A percentile compares a stretch with the other conserved stretches of the same genome.
These are phyloP conservation scores for Eucalyptus shirleyi DNA, from an alignment of 345 rosid genomes.

Conservation along the genomic window DNA sequence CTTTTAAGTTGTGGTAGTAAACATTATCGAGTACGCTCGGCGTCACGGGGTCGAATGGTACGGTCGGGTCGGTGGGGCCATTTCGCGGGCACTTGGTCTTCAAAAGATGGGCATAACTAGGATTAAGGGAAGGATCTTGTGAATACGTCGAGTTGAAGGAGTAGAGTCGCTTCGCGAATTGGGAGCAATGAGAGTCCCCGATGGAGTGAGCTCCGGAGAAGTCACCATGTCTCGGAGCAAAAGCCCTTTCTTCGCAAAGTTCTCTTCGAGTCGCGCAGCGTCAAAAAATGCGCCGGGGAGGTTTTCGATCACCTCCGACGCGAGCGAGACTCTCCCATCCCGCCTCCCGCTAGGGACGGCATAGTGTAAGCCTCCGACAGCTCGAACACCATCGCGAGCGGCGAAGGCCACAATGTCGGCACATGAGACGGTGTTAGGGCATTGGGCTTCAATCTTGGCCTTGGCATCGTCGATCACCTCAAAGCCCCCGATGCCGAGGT, in stretches of 20 bases:
- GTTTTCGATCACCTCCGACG: slow-evolving; percentile 1
- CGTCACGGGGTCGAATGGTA: background rate
- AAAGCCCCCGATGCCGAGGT: slow-evolving; percentile 20
- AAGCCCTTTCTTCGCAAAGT: background rate
- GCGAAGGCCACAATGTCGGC: slow-evolving; percentile 32
- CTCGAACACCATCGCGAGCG: slow-evolving; percentile 12
- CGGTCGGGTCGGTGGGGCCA: background rate
- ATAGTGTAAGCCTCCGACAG: slow-evolving; percentile 2
- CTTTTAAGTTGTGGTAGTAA: background rate
- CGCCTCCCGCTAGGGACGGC: slow-evolving; percentile 23
- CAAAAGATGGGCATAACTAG: background rate
- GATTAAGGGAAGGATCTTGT: background rate
- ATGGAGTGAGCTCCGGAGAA: background rate
- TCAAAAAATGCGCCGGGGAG: slow-evolving; percentile 2
- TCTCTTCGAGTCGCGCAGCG: background rate
- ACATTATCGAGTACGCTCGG: background rate
- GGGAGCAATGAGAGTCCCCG: background rate
- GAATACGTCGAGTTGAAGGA: background rate
- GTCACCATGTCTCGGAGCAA: background rate
- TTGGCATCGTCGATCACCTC: slow-evolving; percentile 28
- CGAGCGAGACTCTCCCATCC: slow-evolving; percentile 22
- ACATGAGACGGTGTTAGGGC: slow-evolving; percentile 21
- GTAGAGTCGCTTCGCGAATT: background rate
- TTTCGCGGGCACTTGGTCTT: background rate
- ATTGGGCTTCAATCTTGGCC: slow-evolving; percentile 8